These are phyloP conservation scores for Penicillium cinerascens DNA, from an alignment of 495 filamentous ascomycete genomes.

Conservation along the genomic window DNA sequence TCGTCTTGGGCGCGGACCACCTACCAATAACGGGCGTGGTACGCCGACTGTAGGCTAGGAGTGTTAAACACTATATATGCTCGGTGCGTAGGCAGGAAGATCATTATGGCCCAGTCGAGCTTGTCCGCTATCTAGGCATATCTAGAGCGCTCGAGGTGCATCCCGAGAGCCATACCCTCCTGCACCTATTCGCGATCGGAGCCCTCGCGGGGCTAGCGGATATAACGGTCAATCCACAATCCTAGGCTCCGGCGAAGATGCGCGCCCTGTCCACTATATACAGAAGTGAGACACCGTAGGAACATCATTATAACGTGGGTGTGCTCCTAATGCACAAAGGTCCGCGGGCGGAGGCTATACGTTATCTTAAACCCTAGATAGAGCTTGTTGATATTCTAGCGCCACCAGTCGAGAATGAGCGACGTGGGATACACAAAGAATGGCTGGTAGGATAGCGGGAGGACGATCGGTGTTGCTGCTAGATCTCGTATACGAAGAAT, in stretches of 20 bases:
- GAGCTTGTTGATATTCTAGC: slow-evolving; percentile 7
- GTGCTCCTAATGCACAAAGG: slow-evolving; percentile 1
- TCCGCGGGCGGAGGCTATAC: background rate
- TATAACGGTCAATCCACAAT: background rate
- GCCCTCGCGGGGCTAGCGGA: background rate
- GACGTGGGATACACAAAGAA: background rate
- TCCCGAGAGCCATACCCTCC: background rate
- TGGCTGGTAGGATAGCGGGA: background rate
- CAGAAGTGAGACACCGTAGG: background rate
- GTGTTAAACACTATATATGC: background rate
- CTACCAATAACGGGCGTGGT: background rate
- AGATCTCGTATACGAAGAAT: no score
- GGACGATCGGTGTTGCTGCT: no score
- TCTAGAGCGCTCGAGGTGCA: background rate
- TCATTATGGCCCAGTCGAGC: background rate
- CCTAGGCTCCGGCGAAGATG: background rate
- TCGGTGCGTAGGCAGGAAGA: background rate
- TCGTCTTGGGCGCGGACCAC: background rate
- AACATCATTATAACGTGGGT: slow-evolving; percentile 7
- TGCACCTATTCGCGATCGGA: background rate
- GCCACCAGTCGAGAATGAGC: background rate
- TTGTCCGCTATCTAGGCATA: background rate
- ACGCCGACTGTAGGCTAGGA: background rate
- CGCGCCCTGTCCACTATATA: background rate
- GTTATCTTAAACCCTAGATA: slow-evolving; percentile 2